Evolutionary conservation across 129 eudicot species (phyloP).

Genomic region (Escallonia rubra): DNA sequence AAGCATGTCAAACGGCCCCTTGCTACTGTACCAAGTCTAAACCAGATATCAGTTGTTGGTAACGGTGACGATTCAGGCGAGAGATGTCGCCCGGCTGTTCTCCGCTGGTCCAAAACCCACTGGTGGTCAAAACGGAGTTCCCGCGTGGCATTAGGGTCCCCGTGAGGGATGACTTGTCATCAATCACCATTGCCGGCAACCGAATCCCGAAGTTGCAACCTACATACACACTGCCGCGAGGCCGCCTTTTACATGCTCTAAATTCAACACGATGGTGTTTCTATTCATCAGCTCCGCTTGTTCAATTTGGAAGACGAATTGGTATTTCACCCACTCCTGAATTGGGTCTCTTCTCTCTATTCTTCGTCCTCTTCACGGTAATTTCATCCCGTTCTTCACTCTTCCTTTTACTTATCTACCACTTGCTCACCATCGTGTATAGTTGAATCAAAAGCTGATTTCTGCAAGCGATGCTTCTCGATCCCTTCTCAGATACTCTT

Average conservation of each 20-base stretch:
- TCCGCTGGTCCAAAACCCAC: neutral
- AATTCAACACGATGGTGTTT: neutral
- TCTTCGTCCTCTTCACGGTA: slow-evolving; percentile 4
- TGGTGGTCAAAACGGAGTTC: neutral
- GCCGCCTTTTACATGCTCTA: neutral
- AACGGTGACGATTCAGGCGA: too few relatives aligned
- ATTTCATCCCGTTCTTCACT: neutral
- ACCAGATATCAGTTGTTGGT: too few relatives aligned
- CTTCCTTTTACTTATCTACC: neutral
- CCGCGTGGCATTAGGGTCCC: neutral
- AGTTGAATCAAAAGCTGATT: neutral
- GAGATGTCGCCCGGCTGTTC: neutral
- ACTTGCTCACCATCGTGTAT: neutral
- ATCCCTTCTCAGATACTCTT: neutral
- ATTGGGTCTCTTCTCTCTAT: slow-evolving; percentile 9
- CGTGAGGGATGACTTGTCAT: neutral
- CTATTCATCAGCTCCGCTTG: neutral
- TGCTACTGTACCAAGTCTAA: too few relatives aligned
- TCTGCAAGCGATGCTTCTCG: neutral
- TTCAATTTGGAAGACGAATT: neutral
- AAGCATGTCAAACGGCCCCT: too few relatives aligned
- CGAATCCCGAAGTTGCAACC: neutral
- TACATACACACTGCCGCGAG: neutral
- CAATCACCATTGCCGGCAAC: neutral
- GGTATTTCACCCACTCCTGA: slow-evolving; percentile 6